Evolutionary conservation across 345 rosid species (phyloP).

Genomic region (Rhodamnia rubescens): DNA sequence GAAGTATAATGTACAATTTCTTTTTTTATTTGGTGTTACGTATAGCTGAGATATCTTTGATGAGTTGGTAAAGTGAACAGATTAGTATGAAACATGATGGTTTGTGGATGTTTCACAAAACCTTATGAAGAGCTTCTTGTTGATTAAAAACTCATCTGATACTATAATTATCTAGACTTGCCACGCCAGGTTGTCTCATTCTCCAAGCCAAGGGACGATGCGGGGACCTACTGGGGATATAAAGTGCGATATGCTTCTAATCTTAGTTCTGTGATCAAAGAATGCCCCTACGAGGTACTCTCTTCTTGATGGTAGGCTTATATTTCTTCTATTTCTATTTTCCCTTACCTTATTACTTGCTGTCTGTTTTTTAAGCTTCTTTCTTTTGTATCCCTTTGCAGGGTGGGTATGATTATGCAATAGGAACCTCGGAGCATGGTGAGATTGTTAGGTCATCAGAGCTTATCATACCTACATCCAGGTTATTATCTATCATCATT

Average conservation of each 20-base stretch:
- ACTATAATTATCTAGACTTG: constrained; percentile 40
- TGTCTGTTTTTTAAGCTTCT: not conserved
- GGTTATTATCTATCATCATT: constrained; percentile 20
- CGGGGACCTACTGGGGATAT: constrained; percentile 86
- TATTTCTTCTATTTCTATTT: not conserved
- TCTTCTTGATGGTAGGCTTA: not conserved
- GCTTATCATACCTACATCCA: constrained; percentile 55
- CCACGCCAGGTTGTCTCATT: constrained; percentile 53
- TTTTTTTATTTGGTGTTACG: not conserved
- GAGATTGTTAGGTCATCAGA: constrained; percentile 49
- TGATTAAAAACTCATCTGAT: not conserved
- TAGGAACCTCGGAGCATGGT: constrained; percentile 99
- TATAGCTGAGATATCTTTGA: not conserved
- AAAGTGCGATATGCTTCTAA: constrained; percentile 80
- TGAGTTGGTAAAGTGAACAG: not conserved
- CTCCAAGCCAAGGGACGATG: constrained; percentile 66
- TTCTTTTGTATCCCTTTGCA: constrained; percentile 14
- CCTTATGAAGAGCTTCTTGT: not conserved
- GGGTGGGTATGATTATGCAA: constrained; percentile 88
- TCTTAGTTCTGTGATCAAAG: constrained; percentile 52
- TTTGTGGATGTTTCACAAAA: not conserved
- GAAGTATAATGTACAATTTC: not conserved
- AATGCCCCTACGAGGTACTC: constrained; percentile 54
- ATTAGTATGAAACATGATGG: not conserved
- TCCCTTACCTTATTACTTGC: not conserved